phyloP scores from a whole-genome alignment of 2,329 filamentous ascomycete genomes.

The Thelonectria rubi region DNA sequence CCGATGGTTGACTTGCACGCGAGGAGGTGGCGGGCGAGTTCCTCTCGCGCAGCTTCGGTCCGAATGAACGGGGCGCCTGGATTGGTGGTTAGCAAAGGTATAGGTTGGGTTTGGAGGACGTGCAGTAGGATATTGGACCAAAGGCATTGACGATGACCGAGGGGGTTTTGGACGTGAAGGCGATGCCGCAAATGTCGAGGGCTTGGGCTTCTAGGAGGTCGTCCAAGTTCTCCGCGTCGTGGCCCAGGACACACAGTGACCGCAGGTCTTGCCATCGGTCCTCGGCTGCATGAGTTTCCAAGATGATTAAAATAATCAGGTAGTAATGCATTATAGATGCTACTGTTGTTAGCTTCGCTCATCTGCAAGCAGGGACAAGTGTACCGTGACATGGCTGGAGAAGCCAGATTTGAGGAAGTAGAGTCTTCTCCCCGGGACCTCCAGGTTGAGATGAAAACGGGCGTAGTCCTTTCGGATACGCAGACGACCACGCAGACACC shows the following conservation, averaged over 20 bases:
- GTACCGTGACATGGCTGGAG: constrained; percentile 55
- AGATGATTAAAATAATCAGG: constrained; percentile 48
- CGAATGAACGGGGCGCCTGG: constrained; percentile 47
- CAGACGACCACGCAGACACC: constrained; percentile 44
- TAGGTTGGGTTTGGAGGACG: constrained; percentile 26
- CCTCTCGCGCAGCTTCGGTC: constrained; percentile 40
- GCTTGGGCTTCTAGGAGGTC: constrained; percentile 48
- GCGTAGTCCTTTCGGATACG: constrained; percentile 46
- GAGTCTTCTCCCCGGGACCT: not conserved
- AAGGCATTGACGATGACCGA: constrained; percentile 59
- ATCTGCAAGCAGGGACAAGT: rapidly evolving
- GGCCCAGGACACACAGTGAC: not conserved
- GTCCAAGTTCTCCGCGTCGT: constrained; percentile 12
- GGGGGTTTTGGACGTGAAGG: constrained; percentile 54
- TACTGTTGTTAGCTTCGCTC: constrained; percentile 28
- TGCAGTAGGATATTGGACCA: constrained; percentile 58
- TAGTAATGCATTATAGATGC: constrained; percentile 56
- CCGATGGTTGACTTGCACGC: constrained; percentile 49
- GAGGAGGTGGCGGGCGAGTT: constrained; percentile 45
- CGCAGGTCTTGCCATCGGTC: constrained; percentile 17
- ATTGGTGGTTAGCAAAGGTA: too few species aligned
- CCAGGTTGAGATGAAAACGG: constrained; percentile 40
- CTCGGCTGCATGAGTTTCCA: constrained; percentile 34
- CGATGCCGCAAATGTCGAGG: constrained; percentile 53
- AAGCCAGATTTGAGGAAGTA: constrained; percentile 52